phyloP scores from a whole-genome alignment of 1,139 yeast species.

The Yamadazyma taylorii region DNA sequence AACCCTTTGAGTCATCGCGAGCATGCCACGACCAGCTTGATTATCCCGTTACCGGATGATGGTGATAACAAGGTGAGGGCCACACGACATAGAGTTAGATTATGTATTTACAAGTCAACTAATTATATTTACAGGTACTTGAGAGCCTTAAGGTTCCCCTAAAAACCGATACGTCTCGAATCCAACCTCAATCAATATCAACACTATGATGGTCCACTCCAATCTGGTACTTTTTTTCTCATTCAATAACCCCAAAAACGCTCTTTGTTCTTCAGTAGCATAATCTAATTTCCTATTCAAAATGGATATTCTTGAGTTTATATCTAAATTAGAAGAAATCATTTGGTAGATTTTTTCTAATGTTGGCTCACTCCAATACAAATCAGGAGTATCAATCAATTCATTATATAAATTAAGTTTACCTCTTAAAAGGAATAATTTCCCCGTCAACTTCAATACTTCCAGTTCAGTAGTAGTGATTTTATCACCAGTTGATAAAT shows the following conservation, averaged over 20 bases:
- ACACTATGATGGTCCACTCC: constrained; percentile 83
- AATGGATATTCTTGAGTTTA: constrained; percentile 72
- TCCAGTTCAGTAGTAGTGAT: constrained; percentile 62
- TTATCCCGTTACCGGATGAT: constrained; percentile 1
- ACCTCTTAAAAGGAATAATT: constrained; percentile 72
- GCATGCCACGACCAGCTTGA: not conserved
- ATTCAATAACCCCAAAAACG: constrained; percentile 68
- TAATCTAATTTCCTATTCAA: constrained; percentile 84
- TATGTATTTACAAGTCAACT: constrained; percentile 1
- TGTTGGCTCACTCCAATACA: constrained; percentile 90
- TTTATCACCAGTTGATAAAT: constrained; percentile 61
- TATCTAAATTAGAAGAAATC: constrained; percentile 71
- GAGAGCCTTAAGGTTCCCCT: not conserved
- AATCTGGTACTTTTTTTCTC: constrained; percentile 75
- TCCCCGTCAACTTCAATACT: constrained; percentile 69
- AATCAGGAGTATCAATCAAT: constrained; percentile 86
- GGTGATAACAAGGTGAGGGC: too few species aligned
- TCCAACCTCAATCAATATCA: constrained; percentile 81
- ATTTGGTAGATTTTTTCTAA: constrained; percentile 72
- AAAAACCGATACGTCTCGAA: constrained; percentile 48
- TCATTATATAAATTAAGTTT: constrained; percentile 85
- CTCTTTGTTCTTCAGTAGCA: constrained; percentile 85
- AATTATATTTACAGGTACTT: not conserved
- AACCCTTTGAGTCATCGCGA: constrained; percentile 3
- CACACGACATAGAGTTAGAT: too few species aligned